phyloP scores from a whole-genome alignment of 345 rosid genomes.

The Dipteronia sinensis region DNA sequence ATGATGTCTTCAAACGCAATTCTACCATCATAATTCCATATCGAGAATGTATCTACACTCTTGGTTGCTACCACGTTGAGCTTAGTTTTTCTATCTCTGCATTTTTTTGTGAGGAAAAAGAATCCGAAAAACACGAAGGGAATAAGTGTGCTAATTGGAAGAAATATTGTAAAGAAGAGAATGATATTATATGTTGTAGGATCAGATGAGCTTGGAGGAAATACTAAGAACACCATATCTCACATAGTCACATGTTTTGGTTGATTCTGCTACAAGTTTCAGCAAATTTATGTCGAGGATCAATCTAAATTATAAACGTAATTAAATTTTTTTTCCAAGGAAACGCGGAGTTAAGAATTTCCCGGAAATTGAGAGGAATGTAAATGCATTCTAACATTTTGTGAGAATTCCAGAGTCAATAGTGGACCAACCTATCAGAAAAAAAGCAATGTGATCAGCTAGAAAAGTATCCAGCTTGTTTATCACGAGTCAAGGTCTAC shows the following conservation, averaged over 20 bases:
- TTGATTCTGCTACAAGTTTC: neutral
- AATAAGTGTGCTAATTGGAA: neutral
- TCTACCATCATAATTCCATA: neutral
- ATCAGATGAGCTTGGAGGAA: neutral
- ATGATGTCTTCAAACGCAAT: neutral
- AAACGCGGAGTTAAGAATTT: neutral
- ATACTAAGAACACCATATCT: neutral
- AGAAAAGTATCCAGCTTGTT: neutral
- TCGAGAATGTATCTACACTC: neutral
- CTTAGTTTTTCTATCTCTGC: neutral
- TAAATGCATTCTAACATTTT: neutral
- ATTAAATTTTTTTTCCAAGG: neutral
- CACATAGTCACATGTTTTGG: neutral
- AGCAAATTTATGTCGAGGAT: neutral
- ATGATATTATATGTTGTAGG: neutral
- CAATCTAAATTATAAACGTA: neutral
- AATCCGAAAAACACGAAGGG: neutral
- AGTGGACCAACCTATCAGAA: neutral
- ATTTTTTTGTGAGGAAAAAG: neutral
- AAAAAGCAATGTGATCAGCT: neutral
- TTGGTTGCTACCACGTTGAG: neutral
- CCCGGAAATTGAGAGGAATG: neutral
- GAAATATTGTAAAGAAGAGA: neutral
- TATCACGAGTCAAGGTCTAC: neutral
- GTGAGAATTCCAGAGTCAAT: no score